Evolutionary conservation across 1,139 yeast genomes (phyloP).

Genomic region (Geotrichum histeridarum): DNA sequence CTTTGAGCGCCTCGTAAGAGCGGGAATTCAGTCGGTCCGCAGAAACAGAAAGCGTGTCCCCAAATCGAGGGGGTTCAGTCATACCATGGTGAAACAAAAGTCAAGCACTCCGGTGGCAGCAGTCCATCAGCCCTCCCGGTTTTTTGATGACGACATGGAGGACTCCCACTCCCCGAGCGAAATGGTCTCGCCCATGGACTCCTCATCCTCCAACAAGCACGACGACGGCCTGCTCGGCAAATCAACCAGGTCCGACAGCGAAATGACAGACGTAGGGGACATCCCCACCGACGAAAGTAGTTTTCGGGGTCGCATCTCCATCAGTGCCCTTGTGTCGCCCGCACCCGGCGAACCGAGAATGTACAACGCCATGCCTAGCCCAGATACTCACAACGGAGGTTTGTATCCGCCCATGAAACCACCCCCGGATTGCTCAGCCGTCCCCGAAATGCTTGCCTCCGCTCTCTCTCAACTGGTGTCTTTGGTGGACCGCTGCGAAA

Average conservation of each 20-base stretch:
- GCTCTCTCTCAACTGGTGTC: conserved; percentile 8
- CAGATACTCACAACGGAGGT: background rate
- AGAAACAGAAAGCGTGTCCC: conserved; percentile 58
- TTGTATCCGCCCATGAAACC: background rate
- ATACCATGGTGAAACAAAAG: background rate
- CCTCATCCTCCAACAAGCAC: background rate
- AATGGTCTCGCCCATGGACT: background rate
- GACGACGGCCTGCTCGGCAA: background rate
- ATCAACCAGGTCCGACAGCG: conserved; percentile 7
- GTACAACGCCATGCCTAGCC: background rate
- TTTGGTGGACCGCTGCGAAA: conserved; percentile 3
- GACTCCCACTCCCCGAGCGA: background rate
- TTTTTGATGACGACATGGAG: background rate
- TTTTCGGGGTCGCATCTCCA: conserved; percentile 15
- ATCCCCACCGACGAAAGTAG: background rate
- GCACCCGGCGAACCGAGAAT: background rate
- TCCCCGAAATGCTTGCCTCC: background rate
- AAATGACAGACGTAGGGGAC: conserved; percentile 11
- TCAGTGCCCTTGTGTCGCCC: conserved; percentile 16
- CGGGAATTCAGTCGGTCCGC: conserved; percentile 81
- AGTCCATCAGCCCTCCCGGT: background rate
- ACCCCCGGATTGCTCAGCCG: background rate
- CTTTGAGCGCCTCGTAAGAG: conserved; percentile 83
- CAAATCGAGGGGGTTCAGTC: conserved; percentile 21
- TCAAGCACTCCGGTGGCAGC: background rate